Conservation (phyloP, 2,329 filamentous ascomycete genomes). For the Curvularia sp. region DNA sequence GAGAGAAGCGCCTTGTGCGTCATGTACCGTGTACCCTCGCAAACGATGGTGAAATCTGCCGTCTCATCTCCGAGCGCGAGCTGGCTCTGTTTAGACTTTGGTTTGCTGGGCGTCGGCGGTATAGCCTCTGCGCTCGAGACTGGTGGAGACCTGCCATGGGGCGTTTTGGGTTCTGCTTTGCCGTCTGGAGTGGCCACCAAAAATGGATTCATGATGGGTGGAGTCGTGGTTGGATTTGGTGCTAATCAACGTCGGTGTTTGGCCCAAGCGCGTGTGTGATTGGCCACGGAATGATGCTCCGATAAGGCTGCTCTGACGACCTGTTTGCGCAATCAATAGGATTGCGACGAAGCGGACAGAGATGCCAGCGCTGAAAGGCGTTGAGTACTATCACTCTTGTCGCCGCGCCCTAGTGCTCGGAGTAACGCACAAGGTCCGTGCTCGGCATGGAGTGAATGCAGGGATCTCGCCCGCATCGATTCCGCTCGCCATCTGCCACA, state of each 20-base stretch:
- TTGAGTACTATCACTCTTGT: not conserved
- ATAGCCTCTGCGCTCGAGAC: not conserved
- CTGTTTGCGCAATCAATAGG: not conserved
- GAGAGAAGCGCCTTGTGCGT: slow-evolving; percentile 10
- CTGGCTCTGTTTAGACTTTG: not conserved
- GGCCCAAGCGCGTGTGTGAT: not conserved
- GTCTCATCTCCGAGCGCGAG: slow-evolving; percentile 7
- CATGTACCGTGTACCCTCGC: slow-evolving; percentile 4
- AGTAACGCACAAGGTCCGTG: not conserved
- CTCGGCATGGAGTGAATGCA: not conserved
- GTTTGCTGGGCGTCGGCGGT: slow-evolving; percentile 8
- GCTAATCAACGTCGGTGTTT: not conserved
- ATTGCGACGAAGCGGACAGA: not conserved
- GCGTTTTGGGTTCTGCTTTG: slow-evolving; percentile 5
- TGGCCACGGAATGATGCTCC: not conserved
- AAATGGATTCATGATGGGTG: slow-evolving; percentile 1
- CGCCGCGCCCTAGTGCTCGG: not conserved
- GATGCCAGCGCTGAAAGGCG: not conserved
- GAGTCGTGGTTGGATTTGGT: not conserved
- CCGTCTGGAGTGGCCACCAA: too few species aligned
- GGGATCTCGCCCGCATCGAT: not conserved
- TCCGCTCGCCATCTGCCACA: not conserved
- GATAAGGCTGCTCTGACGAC: not conserved
- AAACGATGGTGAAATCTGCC: slow-evolving; percentile 15
- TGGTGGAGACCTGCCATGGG: slow-evolving; percentile 1